Conservation (phyloP, 495 filamentous ascomycete genomes). For the Penicillium bovifimosum region DNA sequence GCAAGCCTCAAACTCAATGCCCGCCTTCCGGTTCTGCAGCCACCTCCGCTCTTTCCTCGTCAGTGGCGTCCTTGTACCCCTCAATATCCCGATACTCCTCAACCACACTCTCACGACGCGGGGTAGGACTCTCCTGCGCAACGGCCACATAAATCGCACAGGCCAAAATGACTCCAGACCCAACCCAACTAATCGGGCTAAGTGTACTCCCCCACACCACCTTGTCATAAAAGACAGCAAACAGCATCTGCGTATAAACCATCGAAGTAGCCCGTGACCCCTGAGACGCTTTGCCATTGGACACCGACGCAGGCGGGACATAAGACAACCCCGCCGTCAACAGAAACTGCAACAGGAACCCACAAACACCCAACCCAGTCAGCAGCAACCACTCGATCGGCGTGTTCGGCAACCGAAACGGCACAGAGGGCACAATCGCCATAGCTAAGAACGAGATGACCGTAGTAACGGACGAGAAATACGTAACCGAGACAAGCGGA, state of each 20-base stretch:
- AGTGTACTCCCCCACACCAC: slow-evolving; percentile 70
- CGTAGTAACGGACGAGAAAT: slow-evolving; percentile 69
- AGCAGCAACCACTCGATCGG: slow-evolving; percentile 66
- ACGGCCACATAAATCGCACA: slow-evolving; percentile 77
- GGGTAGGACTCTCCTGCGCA: slow-evolving; percentile 30
- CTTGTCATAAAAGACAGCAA: slow-evolving; percentile 78
- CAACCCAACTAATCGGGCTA: slow-evolving; percentile 58
- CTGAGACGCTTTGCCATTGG: slow-evolving; percentile 21
- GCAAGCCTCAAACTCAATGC: slow-evolving; percentile 12
- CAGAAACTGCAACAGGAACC: slow-evolving; percentile 83
- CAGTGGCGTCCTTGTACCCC: slow-evolving; percentile 7
- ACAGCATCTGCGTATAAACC: slow-evolving; percentile 90
- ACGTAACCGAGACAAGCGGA: slow-evolving; percentile 78
- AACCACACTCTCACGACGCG: background rate
- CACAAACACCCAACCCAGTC: slow-evolving; percentile 62
- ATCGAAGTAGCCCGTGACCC: slow-evolving; percentile 77
- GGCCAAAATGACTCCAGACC: slow-evolving; percentile 73
- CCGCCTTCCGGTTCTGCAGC: background rate
- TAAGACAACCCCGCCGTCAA: slow-evolving; percentile 75
- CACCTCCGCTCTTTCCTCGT: background rate
- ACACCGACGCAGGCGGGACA: slow-evolving; percentile 39
- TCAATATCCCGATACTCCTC: slow-evolving; percentile 3
- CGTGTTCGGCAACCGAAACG: slow-evolving; percentile 59
- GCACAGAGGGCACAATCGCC: slow-evolving; percentile 48
- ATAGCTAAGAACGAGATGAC: slow-evolving; percentile 60